phyloP scores from a whole-genome alignment of 352 stramenopile genomes.

The Globisporangium paddicum region DNA sequence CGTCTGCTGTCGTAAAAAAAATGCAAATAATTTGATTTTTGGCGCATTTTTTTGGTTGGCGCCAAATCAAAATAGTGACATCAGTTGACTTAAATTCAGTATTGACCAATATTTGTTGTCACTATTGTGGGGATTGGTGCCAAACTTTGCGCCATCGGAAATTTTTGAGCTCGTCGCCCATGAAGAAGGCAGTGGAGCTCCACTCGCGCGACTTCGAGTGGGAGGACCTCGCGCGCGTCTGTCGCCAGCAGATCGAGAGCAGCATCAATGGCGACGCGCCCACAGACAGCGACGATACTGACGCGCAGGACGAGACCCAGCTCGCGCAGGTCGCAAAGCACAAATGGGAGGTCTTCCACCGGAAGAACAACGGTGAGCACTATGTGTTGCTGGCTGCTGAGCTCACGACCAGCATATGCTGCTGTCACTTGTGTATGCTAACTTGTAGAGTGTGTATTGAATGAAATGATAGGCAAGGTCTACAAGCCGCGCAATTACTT shows the following conservation, averaged over 20 bases:
- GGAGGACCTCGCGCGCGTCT: conserved; percentile 58
- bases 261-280: background rate
- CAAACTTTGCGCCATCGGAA: too few species aligned
- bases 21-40: too few species aligned
- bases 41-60: too few species aligned
- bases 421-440: background rate
- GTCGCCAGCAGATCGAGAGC: conserved; percentile 16
- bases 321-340: conserved; percentile 50
- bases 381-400: background rate
- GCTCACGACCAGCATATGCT: background rate
- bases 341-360: conserved; percentile 77
- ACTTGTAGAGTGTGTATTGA: background rate
- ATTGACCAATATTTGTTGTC: too few species aligned
- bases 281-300: background rate
- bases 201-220: conserved; percentile 80
- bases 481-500: conserved; percentile 86
- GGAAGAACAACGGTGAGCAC: conserved; percentile 58
- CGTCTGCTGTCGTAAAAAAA: too few species aligned
- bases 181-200: conserved; percentile 41
- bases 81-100: too few species aligned
- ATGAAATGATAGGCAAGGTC: conserved; percentile 40
- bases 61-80: too few species aligned
- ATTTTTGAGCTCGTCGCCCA: too few species aligned
- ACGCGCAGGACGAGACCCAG: conserved; percentile 14
- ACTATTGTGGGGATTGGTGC: too few species aligned